Evolutionary conservation across 805 yeast species (phyloP), one percentile per base, ranked within the genome.

Genomic region (Nakazawaea anatomiae): DNA sequence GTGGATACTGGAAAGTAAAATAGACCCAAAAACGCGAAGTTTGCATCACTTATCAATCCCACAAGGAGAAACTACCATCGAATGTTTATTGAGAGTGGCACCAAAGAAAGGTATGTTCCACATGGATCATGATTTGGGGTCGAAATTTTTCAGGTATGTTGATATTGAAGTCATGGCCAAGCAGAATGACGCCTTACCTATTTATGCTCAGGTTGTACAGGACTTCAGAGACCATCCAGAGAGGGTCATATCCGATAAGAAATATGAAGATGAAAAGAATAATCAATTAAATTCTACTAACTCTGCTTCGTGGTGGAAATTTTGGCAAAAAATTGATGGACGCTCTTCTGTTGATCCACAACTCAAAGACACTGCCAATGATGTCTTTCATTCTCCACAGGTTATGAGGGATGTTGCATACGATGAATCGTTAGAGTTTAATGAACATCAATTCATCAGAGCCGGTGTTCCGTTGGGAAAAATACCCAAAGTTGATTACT

Each of bases 391-490:
- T 12, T 44, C 36, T 29, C 39, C 53, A 29, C 48, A 53, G 36
- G 42, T 47, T 14, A 36, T 48, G 27, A 46, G 53, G 29, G 39
- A 39, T 14, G 43, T 34, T 10, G 36, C 28, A 28, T 46, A 11
- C 29, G 51, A 32, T 38, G 40, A 35, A 25, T 40, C 53, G 11
- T 48, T 52, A 18, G 57, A 52, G 8, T 51, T 51, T 46, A 63
- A 66, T 36, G 63, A 59, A 9, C 60, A 64, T 52, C 88, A 88
- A 65, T 82, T 87, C 60, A 69, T 82, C 50, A 78, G 75, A 52
- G 85, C 88, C 5, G 99, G 99, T 49, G 92, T 92, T 6, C 99
- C 99, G 9, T 65, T 94, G 9, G 99, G 96, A 1, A 82, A 85
- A 50, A 68, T 74, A 7, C 91, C 97, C n/a, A 81, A 80, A 58